Conservation (phyloP, 2,329 filamentous ascomycete species). For the Monosporascus sp. region DNA sequence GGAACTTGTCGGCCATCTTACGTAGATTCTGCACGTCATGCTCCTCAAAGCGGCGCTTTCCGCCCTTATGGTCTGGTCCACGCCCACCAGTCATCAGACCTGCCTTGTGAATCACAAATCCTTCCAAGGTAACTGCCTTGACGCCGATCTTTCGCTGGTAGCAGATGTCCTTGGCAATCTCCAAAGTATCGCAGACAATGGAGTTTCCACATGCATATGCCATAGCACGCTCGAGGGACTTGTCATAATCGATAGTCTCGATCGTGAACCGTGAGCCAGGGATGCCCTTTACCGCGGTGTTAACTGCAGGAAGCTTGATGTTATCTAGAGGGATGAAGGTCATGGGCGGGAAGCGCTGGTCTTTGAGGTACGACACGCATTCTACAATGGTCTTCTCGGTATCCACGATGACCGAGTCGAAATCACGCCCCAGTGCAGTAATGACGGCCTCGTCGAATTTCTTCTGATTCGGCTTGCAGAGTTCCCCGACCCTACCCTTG, state of each 20-base stretch:
- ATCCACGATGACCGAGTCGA: conserved; percentile 91
- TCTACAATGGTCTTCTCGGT: conserved; percentile 91
- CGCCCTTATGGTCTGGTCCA: conserved; percentile 67
- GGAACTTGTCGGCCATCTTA: conserved; percentile 67
- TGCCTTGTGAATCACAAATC: conserved; percentile 94
- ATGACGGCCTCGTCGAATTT: conserved; percentile 93
- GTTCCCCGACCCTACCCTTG: conserved; percentile 80
- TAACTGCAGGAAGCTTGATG: conserved; percentile 88
- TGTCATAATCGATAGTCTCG: conserved; percentile 92
- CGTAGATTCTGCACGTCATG: conserved; percentile 82
- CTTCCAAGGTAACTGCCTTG: conserved; percentile 90
- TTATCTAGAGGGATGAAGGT: conserved; percentile 97
- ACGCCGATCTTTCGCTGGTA: conserved; percentile 81
- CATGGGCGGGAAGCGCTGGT: conserved; percentile 79
- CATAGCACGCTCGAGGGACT: conserved; percentile 83
- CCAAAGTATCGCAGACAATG: conserved; percentile 84
- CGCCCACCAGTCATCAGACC: conserved; percentile 96
- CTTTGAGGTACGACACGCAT: conserved; percentile 90
- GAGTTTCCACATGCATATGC: conserved; percentile 92
- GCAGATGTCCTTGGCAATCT: conserved; percentile 82
- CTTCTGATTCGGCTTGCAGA: conserved; percentile 95
- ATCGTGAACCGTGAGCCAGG: conserved; percentile 83
- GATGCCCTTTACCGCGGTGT: conserved; percentile 85
- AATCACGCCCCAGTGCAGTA: conserved; percentile 85
- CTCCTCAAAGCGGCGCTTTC: conserved; percentile 82